Conservation (phyloP, 2,329 filamentous ascomycete species). For the Aspergillus novofumigatus region DNA sequence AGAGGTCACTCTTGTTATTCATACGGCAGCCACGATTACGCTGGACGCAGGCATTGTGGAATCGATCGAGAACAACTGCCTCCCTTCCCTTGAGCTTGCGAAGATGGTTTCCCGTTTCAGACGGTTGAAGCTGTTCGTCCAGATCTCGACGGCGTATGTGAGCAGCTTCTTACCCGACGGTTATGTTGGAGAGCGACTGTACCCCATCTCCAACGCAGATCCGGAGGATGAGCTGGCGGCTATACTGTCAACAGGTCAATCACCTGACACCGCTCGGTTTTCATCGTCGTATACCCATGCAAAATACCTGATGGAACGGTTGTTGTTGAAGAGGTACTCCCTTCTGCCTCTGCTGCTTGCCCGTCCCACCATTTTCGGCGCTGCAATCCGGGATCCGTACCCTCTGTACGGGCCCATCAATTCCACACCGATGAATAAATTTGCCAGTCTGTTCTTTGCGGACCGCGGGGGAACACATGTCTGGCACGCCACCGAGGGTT, state of each 20-base stretch:
- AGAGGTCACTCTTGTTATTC: conserved; percentile 31
- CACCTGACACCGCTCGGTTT: conserved; percentile 18
- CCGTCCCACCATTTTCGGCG: conserved; percentile 30
- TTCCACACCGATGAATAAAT: conserved; percentile 30
- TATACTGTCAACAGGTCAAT: conserved; percentile 14
- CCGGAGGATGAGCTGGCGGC: conserved; percentile 26
- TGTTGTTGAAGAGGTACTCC: conserved; percentile 24
- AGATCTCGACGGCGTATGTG: conserved; percentile 29
- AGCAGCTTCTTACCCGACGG: conserved; percentile 32
- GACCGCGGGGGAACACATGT: conserved; percentile 24
- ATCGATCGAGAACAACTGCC: conserved; percentile 29
- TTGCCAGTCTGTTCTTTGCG: conserved; percentile 22
- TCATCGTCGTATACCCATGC: conserved; percentile 29
- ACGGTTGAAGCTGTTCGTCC: conserved; percentile 25
- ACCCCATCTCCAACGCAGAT: conserved; percentile 19
- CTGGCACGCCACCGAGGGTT: conserved; percentile 28
- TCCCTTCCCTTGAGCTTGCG: conserved; percentile 27
- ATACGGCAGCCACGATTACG: conserved; percentile 30
- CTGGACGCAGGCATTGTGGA: conserved; percentile 25
- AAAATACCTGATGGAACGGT: conserved; percentile 29
- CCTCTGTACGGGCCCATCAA: conserved; percentile 28
- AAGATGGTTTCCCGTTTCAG: conserved; percentile 23
- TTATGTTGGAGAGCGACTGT: conserved; percentile 23
- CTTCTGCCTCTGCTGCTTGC: conserved; percentile 25
- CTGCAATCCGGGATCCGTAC: conserved; percentile 26